A percentile compares a stretch with the other conserved stretches of the same genome.
Evolutionary conservation across 345 rosid genomes (phyloP).

Genomic region (Physaria fendleri): DNA sequence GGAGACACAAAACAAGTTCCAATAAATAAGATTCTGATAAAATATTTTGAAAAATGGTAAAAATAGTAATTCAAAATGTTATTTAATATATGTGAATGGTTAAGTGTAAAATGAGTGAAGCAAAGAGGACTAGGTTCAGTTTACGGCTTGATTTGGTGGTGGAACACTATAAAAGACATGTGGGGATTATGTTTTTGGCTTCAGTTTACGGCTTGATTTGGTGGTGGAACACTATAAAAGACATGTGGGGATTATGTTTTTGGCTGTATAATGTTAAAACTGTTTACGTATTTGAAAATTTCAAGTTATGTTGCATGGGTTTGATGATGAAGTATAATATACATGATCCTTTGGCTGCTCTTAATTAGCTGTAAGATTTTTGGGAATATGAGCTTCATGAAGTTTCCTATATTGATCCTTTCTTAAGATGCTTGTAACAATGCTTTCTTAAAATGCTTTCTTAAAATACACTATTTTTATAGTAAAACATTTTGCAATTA

Average conservation of each 20-base stretch:
- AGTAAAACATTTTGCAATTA: too few relatives aligned
- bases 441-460: neutral
- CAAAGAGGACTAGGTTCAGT: slow-evolving; percentile 22
- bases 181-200: slow-evolving; percentile 30
- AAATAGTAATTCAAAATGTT: too few relatives aligned
- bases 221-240: slow-evolving; percentile 27
- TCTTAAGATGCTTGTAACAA: neutral
- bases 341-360: neutral
- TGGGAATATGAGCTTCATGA: neutral
- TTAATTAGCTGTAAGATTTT: neutral
- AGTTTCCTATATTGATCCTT: neutral
- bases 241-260: slow-evolving; percentile 32
- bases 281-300: neutral
- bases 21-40: neutral
- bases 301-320: slow-evolving; percentile 7
- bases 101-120: slow-evolving; percentile 7
- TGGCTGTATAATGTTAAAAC: neutral
- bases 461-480: neutral
- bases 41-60: too few relatives aligned
- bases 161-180: slow-evolving; percentile 30
- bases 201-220: slow-evolving; percentile 22
- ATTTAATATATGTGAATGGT: slow-evolving; percentile 10
- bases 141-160: slow-evolving; percentile 21
- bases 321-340: neutral
- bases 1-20: slow-evolving; percentile 20